Conservation (phyloP, 2,329 filamentous ascomycete genomes). For the Colletotrichum liriopes region DNA sequence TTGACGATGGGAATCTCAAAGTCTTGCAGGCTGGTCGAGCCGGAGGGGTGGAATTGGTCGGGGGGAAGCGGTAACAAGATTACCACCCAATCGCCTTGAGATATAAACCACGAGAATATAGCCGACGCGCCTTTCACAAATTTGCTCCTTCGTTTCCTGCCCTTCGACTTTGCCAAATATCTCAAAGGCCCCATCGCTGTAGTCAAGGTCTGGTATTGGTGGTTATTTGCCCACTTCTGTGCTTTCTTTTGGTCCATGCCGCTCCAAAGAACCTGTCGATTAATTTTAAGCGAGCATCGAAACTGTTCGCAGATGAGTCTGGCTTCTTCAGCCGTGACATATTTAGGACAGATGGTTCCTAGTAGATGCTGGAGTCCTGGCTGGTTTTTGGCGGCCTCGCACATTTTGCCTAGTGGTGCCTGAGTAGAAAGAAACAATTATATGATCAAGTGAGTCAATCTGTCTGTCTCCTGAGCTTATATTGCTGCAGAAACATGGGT, state of each 20-base stretch:
- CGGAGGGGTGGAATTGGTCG: not conserved
- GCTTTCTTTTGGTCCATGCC: not conserved
- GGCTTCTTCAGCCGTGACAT: not conserved
- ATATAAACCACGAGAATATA: not conserved
- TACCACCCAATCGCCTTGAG: not conserved
- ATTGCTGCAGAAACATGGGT: not conserved
- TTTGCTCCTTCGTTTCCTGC: not conserved
- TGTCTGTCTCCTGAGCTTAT: not conserved
- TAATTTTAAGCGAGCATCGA: not conserved
- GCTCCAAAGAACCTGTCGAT: not conserved
- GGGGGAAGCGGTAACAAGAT: not conserved
- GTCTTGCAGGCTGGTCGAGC: conserved; percentile 4
- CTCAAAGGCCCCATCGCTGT: not conserved
- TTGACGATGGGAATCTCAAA: not conserved
- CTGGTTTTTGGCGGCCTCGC: not conserved
- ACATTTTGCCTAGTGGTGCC: no score
- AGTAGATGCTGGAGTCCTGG: not conserved
- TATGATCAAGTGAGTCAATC: not conserved
- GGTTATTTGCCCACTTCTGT: not conserved
- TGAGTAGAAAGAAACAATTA: no score
- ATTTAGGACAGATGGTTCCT: not conserved
- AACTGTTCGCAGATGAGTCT: not conserved
- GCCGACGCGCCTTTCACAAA: conserved; percentile 6
- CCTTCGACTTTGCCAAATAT: not conserved
- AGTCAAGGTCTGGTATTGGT: not conserved